phyloP scores from a whole-genome alignment of 495 filamentous ascomycete genomes.

The Endocarpon pusillum region DNA sequence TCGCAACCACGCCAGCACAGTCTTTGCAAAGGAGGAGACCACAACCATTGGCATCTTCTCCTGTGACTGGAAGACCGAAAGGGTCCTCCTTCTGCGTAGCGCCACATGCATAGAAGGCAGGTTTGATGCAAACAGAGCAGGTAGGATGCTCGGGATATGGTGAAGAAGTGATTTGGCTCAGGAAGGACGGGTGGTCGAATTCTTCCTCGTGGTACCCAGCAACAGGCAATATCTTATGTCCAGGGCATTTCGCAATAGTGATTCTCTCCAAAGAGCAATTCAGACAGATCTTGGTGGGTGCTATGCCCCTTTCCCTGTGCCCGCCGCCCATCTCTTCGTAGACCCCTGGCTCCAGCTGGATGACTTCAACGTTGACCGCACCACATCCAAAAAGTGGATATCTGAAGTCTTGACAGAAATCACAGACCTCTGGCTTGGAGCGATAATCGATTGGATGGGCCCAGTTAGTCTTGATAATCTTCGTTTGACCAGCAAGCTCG shows the following conservation, averaged over 20 bases:
- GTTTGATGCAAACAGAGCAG: conserved; percentile 17
- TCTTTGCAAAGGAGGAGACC: conserved; percentile 17
- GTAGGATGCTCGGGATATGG: conserved; percentile 5
- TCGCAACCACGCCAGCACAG: conserved; percentile 11
- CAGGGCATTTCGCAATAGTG: conserved; percentile 11
- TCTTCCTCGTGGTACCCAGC: conserved; percentile 3
- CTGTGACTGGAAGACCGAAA: background rate
- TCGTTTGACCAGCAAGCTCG: background rate
- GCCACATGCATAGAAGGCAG: conserved; percentile 16
- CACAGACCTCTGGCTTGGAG: conserved; percentile 7
- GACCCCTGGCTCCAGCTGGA: conserved; percentile 6
- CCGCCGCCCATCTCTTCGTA: conserved; percentile 16
- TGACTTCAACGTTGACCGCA: conserved; percentile 9
- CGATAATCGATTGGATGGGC: conserved; percentile 21
- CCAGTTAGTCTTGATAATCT: conserved; percentile 14
- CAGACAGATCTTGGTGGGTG: conserved; percentile 15
- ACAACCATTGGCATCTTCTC: conserved; percentile 11
- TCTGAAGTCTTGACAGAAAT: conserved; percentile 17
- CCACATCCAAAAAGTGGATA: conserved; percentile 18
- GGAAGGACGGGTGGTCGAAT: conserved; percentile 5
- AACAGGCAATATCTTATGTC: conserved; percentile 14
- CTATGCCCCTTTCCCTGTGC: conserved; percentile 9
- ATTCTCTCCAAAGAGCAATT: conserved; percentile 16
- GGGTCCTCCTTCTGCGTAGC: conserved; percentile 1
- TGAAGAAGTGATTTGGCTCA: conserved; percentile 1